Conservation (phyloP, 306 rosid species). For the Cicer chorassanicum region DNA sequence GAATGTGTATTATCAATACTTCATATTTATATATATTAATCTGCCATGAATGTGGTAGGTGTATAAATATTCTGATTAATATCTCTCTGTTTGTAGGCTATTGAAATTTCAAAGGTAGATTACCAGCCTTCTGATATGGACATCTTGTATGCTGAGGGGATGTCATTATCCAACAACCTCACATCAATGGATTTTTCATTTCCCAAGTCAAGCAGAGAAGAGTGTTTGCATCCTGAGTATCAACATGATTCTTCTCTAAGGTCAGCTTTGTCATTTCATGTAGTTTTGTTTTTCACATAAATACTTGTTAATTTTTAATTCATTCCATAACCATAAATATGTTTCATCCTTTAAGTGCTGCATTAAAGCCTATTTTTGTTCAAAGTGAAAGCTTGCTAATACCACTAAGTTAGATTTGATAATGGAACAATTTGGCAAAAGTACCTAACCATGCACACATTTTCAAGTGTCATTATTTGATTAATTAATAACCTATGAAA, state of each 20-base stretch:
- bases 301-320: slow-evolving; percentile 6
- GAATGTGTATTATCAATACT: background rate
- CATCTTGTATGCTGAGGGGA: slow-evolving; percentile 83
- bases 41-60: slow-evolving; percentile 26
- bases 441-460: slow-evolving; percentile 4
- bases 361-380: no score
- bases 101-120: slow-evolving; percentile 72
- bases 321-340: background rate
- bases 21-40: background rate
- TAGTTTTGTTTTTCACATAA: background rate
- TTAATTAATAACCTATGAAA: no score
- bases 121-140: slow-evolving; percentile 77
- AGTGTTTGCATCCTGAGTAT: slow-evolving; percentile 44
- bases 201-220: slow-evolving; percentile 52
- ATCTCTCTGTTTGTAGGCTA: slow-evolving; percentile 59
- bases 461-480: background rate
- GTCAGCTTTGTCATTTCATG: slow-evolving; percentile 48
- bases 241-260: slow-evolving; percentile 60
- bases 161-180: slow-evolving; percentile 65
- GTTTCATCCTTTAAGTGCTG: background rate
- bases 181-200: slow-evolving; percentile 67
- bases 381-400: background rate
- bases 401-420: slow-evolving; percentile 14
- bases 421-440: slow-evolving; percentile 1
- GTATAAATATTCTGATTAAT: background rate